Base-by-base conservation (phyloP, 228 moss, liverwort and hornwort genomes). In the Sphagnum magellanicum region DNA sequence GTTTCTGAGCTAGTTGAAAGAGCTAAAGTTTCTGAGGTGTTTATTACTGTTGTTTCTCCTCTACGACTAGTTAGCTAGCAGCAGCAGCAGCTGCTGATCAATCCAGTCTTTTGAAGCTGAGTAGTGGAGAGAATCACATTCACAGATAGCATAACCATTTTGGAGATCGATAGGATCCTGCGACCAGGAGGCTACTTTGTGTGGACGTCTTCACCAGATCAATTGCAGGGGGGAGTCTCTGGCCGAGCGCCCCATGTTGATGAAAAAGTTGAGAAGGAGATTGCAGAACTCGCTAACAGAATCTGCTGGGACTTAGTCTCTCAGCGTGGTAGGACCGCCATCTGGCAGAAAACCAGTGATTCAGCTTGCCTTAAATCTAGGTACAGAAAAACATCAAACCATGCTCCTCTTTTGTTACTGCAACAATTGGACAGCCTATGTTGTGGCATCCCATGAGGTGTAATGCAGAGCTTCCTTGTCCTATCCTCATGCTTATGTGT, bases 131-230 rank as follows among this genome's bases (percentile, higher is more conserved):
- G 32, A 32, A 32, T 32, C 32, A 32, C 32, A 32, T 32, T 48
- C 7, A 7, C 71, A 83, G 85, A 69, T 76, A 81, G 75, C 16
- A 63, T 76, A 63, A 52, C 66, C 6, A 61, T 85, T 6, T 64
- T 81, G 15, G 85, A 85, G 74, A 60, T 81, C n/a, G 79, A 85
- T 53, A 79, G 85, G 71, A 51, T 85, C 62, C 74, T 85, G 10
- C 70, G 85, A 47, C 65, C 76, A 6, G 78, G 81, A 67, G 85
- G 85, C 4, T 79, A 81, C 51, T 85, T 85, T 70, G 81, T 85
- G 8, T 81, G 71, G 71, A 58, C 72, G 6, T 50, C 62, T 47
- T 71, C 78, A 15, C 51, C 48, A 16, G 13, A 53, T 63, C 57
- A 67, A 16, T 63, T 55, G 8, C 61, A 63, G 15, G 57, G 17